Conservation (phyloP, 1,139 yeast species). For the Pichia sp. region DNA sequence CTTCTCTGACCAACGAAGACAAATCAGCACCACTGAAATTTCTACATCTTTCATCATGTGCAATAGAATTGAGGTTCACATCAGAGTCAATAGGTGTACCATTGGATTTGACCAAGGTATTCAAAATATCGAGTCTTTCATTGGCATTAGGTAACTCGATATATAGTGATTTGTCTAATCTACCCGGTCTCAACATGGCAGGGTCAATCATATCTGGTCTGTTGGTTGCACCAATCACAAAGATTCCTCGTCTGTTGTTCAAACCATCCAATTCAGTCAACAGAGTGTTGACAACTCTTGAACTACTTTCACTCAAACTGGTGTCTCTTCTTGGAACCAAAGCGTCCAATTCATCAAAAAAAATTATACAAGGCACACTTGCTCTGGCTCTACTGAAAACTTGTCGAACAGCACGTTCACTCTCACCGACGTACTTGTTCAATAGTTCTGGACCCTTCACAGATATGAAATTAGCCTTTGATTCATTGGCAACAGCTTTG, state of each 20-base stretch:
- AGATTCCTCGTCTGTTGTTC: conserved; percentile 86
- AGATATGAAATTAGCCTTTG: conserved; percentile 90
- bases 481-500: conserved; percentile 95
- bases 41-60: conserved; percentile 70
- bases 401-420: conserved; percentile 90
- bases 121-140: conserved; percentile 75
- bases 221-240: conserved; percentile 94
- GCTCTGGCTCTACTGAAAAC: conserved; percentile 93
- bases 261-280: conserved; percentile 93
- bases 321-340: conserved; percentile 91
- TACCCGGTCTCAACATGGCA: conserved; percentile 96
- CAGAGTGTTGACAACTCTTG: conserved; percentile 89
- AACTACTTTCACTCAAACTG: conserved; percentile 79
- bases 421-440: conserved; percentile 94
- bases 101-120: conserved; percentile 62
- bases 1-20: conserved; percentile 85
- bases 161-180: conserved; percentile 86
- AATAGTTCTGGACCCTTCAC: conserved; percentile 92
- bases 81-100: conserved; percentile 65
- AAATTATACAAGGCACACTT: conserved; percentile 89
- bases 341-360: conserved; percentile 95
- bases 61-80: conserved; percentile 55
- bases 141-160: conserved; percentile 77
- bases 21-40: conserved; percentile 96
- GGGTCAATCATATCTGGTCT: conserved; percentile 98